Percentiles rank a stretch among this genome's conserved stretches.
Conservation (phyloP, 352 stramenopile species). For the Pythium monospermum region DNA sequence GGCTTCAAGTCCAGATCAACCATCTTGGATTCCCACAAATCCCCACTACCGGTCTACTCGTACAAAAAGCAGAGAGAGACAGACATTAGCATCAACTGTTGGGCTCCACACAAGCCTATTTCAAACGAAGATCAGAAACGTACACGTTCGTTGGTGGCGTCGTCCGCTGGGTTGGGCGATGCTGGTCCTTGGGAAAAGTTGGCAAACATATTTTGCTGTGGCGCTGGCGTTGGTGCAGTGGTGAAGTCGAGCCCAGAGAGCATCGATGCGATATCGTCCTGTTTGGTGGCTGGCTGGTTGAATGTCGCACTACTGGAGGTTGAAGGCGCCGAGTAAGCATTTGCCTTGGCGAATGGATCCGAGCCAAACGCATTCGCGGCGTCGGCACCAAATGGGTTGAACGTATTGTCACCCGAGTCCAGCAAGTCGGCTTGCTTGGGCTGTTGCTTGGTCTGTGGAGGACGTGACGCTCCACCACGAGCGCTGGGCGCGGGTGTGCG, state of each 20-base stretch:
- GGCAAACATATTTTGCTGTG: conserved; percentile 7
- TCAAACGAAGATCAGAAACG: background rate
- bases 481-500: conserved; percentile 14
- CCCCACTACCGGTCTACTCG: conserved; percentile 33
- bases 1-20: conserved; percentile 72
- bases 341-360: conserved; percentile 13
- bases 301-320: background rate
- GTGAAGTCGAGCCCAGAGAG: conserved; percentile 73
- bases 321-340: conserved; percentile 8
- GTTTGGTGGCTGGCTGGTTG: conserved; percentile 7
- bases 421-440: conserved; percentile 13
- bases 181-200: conserved; percentile 18
- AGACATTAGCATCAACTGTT: background rate
- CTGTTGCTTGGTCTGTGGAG: conserved; percentile 9
- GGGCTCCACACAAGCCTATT: background rate
- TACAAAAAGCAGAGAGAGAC: background rate
- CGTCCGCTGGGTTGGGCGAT: conserved; percentile 25
- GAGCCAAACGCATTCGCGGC: conserved; percentile 10
- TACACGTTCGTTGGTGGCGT: conserved; percentile 23
- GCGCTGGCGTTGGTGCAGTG: conserved; percentile 23
- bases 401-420: conserved; percentile 12
- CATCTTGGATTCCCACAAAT: conserved; percentile 71
- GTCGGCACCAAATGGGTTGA: conserved; percentile 19
- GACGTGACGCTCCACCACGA: background rate
- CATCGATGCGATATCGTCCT: conserved; percentile 72